Evolutionary conservation across 2,329 filamentous ascomycete genomes (phyloP), one percentile per base, ranked within the genome.

Genomic region (Capronia coronata): DNA sequence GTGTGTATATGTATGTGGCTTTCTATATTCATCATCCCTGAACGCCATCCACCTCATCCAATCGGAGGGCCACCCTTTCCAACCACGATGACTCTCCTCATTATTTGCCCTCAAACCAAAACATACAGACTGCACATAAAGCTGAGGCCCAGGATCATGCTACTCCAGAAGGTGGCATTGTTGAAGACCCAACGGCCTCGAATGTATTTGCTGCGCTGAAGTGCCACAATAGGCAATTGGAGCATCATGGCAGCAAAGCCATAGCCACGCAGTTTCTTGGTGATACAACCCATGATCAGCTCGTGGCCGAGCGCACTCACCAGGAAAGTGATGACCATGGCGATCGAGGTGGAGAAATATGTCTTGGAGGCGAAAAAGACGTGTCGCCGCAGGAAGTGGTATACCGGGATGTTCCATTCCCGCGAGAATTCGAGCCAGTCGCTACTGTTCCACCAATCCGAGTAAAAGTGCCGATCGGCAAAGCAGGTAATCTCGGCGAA

Each of bases 401-500:
- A 93, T 5, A 96, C 91, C 38, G 91, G 91, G n/a, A 94, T 81
- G 66, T 97, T 97, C 91, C 93, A 97, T 72, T 96, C 87, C 58
- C 89, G 82, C 9, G 84, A 90, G 70, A 97, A 98, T 69, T 96
- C 90, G 65, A 97, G 84, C 71, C 72, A 75, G 60, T 75, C 72
- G 51, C 71, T 72, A 1, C 72, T 76, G 59, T 83, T 83, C 80
- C 80, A 83, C 79, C 80, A 83, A 66, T 83, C 80, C 34, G 76
- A 75, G 72, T 96, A 98, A 72, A 97, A 97, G 68, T 93, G 87
- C 34, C 91, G 82, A 67, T 97, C 93, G 45, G 85, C 91, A 67
- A 97, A 97, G 61, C 83, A 78, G 14, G 90, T 95, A 59, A 97
- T 86, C 67, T 98, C 93, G 11, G 90, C 93, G 63, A 94, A 95